Evolutionary conservation across 2,329 filamentous ascomycete genomes (phyloP).

Genomic region (Colletotrichum sp.): DNA sequence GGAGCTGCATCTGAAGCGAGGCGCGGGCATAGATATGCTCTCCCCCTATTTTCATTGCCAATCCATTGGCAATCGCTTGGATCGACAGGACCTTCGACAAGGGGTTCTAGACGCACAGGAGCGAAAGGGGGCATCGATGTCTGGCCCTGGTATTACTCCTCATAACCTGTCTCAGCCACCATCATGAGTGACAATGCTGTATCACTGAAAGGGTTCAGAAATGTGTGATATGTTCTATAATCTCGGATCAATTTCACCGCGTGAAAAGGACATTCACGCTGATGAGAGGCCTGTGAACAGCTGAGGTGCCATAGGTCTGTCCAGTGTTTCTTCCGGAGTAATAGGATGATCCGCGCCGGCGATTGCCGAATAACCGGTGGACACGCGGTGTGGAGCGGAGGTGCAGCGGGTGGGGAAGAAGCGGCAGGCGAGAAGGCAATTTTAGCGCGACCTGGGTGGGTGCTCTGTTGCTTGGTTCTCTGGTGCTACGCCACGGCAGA

Average conservation of each 20-base stretch:
- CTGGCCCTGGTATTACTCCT: background rate
- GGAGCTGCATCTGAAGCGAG: background rate
- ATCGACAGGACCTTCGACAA: background rate
- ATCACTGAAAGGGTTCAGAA: too few relatives aligned
- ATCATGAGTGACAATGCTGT: background rate
- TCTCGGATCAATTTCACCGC: too few relatives aligned
- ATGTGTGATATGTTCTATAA: too few relatives aligned
- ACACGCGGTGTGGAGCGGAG: background rate
- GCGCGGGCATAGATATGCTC: background rate
- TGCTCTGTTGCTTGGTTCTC: background rate
- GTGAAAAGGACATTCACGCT: background rate
- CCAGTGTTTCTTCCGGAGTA: background rate
- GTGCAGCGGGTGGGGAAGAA: background rate
- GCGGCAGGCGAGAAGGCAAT: background rate
- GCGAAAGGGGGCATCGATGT: background rate
- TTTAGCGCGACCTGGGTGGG: background rate
- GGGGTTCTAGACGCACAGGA: background rate
- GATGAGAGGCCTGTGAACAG: background rate
- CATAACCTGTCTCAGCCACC: background rate
- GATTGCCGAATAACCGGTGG: background rate
- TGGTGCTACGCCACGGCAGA: conserved; percentile 5
- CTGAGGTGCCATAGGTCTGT: too few relatives aligned
- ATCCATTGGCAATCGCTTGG: background rate
- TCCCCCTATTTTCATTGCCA: background rate
- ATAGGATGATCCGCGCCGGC: background rate